These are phyloP conservation scores for Cyclostephanos invisitatus DNA, from an alignment of 108 stramenopile species.

Conservation along the genomic window DNA sequence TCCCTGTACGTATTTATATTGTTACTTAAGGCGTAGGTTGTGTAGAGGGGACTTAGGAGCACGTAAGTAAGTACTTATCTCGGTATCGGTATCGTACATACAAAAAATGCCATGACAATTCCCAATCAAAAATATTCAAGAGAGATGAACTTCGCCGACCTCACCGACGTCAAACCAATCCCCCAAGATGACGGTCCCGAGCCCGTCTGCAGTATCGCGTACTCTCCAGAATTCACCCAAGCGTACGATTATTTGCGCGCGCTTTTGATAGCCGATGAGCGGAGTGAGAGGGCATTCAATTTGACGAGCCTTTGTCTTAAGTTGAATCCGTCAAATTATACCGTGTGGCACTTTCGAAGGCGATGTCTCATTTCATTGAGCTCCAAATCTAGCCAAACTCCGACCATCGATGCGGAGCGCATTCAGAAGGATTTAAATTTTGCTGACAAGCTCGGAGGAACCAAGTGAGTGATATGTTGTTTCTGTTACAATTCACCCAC, in stretches of 20 bases:
- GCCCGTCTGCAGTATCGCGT: constrained; percentile 90
- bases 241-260: constrained; percentile 91
- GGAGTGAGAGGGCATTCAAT: constrained; percentile 69
- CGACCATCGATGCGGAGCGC: constrained; percentile 28
- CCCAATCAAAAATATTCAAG: neutral
- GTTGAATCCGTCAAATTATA: constrained; percentile 96
- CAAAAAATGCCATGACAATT: too few species aligned
- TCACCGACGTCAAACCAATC: constrained; percentile 82
- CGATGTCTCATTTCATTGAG: constrained; percentile 57
- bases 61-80: too few species aligned
- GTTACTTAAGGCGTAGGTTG: too few species aligned
- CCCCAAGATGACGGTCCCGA: constrained; percentile 89
- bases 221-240: constrained; percentile 73
- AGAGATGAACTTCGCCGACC: constrained; percentile 30
- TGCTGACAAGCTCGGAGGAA: constrained; percentile 79
- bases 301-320: constrained; percentile 83
- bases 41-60: too few species aligned
- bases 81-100: too few species aligned
- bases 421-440: constrained; percentile 70
- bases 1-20: too few species aligned
- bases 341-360: constrained; percentile 95
- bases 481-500: neutral
- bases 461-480: constrained; percentile 24
- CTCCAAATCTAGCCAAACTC: neutral
- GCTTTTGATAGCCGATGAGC: constrained; percentile 71